Evolutionary conservation across 2,329 filamentous ascomycete species (phyloP), one percentile per base, ranked within the genome.

Genomic region (Fusarium gaditjirri): DNA sequence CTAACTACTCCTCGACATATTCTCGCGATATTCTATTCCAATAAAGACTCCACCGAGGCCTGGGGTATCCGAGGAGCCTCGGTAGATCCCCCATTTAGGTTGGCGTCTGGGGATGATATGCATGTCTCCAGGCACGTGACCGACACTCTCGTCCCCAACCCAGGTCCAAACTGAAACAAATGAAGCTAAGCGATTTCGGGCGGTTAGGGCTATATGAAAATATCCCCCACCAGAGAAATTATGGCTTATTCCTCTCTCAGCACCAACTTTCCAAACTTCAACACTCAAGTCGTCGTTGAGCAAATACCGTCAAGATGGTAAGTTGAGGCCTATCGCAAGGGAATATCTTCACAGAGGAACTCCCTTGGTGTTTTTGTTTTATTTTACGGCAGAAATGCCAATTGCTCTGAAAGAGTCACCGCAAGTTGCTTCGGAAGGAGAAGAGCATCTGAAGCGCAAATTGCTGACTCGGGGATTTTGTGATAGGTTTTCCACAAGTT

Each of bases 341-440:
- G 63, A 65, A 49, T 64, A 71, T 65, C 46, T 42, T 38, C 41
- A 17, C 21, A 49, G 55, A 61, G 70, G 49, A 53, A 58, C 57
- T 70, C 41, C 60, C 70, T 62, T 73, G 76, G 74, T 76, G 72
- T 76, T 77, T 74, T 77, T 69, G 12, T 74, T 77, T 68, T 14
- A 55, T 69, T 61, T 29, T 25, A 44, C 65, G 81, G 81, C 82
- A 84, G 83, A 85, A 85, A 85, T 84, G 83, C 80, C 82, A 78
- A 77, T 78, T 81, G 79, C 78, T 83, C 79, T 79, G 81, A 80
- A 78, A 89, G 92, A 93, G 93, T 96, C 93, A 87, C 88, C 90
- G 94, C 95, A 98, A 98, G 94, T 94, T 97, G 94, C 94, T 98
- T 98, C 95, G 95, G 93, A 93, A 76, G 77, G 85, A 86, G 84